These are phyloP conservation scores for Tylopilus sp. DNA, from an alignment of 1,284 basidiomycete genomes.

Conservation along the genomic window DNA sequence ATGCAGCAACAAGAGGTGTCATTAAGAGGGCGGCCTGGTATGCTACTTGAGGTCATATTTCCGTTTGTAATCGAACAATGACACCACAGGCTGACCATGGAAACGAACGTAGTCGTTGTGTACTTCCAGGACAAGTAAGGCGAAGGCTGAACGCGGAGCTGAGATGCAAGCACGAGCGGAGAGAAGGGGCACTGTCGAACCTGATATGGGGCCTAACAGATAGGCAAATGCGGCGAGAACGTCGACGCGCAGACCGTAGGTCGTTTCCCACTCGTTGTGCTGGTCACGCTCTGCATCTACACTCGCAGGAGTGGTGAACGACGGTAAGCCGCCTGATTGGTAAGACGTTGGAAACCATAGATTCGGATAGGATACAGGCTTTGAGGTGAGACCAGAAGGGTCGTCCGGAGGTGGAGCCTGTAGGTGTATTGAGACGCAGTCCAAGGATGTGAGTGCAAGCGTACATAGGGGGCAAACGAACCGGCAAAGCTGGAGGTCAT, in stretches of 20 bases:
- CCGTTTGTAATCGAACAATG: conserved; percentile 2
- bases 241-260: conserved; percentile 66
- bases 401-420: conserved; percentile 63
- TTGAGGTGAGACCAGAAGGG: conserved; percentile 18
- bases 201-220: conserved; percentile 69
- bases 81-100: conserved; percentile 52
- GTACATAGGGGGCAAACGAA: conserved; percentile 22
- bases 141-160: conserved; percentile 48
- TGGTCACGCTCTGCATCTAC: conserved; percentile 42
- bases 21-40: conserved; percentile 78
- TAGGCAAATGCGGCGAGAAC: conserved; percentile 67
- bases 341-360: conserved; percentile 64
- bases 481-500: conserved; percentile 11
- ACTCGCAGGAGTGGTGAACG: conserved; percentile 42
- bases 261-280: conserved; percentile 69
- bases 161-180: conserved; percentile 1
- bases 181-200: conserved; percentile 39
- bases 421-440: conserved; percentile 21
- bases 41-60: conserved; percentile 40
- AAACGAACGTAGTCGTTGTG: conserved; percentile 79
- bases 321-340: conserved; percentile 67
- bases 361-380: conserved; percentile 39
- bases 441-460: conserved; percentile 37
- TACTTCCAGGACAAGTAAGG: conserved; percentile 72
- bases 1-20: conserved; percentile 58